These are phyloP conservation scores for Parastagonospora avenae DNA, from an alignment of 2,329 filamentous ascomycete species.

Conservation along the genomic window DNA sequence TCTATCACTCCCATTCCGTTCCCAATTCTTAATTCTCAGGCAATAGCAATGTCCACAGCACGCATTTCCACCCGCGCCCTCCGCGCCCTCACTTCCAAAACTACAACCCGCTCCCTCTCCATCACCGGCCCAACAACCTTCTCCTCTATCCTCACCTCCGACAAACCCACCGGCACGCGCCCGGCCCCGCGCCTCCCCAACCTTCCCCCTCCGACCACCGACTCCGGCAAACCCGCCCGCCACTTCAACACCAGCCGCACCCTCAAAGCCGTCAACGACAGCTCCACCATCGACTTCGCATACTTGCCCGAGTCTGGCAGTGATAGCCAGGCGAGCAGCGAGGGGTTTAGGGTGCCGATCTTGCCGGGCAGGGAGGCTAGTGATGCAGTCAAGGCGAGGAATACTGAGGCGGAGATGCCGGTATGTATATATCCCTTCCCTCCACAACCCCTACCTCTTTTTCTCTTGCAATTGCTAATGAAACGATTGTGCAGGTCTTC, in stretches of 20 bases:
- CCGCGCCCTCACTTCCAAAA: constrained; percentile 46
- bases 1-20: not conserved
- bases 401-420: constrained; percentile 30
- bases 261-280: constrained; percentile 62
- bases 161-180: constrained; percentile 52
- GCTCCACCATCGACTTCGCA: constrained; percentile 67
- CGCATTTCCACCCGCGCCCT: constrained; percentile 51
- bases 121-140: constrained; percentile 66
- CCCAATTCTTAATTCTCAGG: not conserved
- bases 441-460: not conserved
- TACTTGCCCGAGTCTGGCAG: constrained; percentile 61
- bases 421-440: constrained; percentile 18
- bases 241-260: constrained; percentile 67
- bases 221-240: constrained; percentile 47
- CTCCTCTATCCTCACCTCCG: constrained; percentile 55
- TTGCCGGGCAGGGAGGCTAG: constrained; percentile 41
- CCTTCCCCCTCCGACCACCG: constrained; percentile 43
- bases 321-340: constrained; percentile 44
- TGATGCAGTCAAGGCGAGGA: constrained; percentile 19
- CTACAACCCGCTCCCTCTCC: constrained; percentile 57
- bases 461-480: not conserved
- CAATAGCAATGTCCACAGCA: constrained; percentile 37
- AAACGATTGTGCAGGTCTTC: constrained; percentile 50
- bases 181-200: constrained; percentile 56
- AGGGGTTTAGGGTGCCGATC: constrained; percentile 56